A percentile compares a stretch with the other conserved stretches of the same genome.
Conservation (phyloP, 257 asterid genomes). For the Gentiana macrophylla region DNA sequence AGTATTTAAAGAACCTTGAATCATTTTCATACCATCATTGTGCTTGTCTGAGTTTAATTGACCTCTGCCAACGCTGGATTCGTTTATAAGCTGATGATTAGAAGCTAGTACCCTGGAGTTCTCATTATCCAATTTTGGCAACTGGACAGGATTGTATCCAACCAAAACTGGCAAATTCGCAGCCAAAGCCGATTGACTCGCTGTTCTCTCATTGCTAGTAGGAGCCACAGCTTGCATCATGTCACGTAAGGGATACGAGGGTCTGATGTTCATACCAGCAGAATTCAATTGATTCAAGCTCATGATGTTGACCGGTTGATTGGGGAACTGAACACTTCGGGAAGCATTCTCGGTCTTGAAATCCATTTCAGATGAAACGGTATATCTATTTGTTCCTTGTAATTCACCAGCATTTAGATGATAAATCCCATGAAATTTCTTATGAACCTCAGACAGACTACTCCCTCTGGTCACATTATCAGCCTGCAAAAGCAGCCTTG, state of each 20-base stretch:
- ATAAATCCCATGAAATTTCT: conserved; percentile 42
- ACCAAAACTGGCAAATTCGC: conserved; percentile 61
- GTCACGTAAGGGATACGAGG: conserved; percentile 45
- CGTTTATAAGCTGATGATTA: conserved; percentile 51
- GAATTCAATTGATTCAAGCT: conserved; percentile 40
- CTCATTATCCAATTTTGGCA: conserved; percentile 73
- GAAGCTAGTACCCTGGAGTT: conserved; percentile 42
- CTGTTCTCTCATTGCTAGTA: conserved; percentile 42
- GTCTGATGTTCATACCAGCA: conserved; percentile 24
- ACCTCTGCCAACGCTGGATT: conserved; percentile 43
- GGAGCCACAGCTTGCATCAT: conserved; percentile 49
- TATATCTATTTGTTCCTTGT: conserved; percentile 54
- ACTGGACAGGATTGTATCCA: conserved; percentile 65
- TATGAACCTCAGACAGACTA: conserved; percentile 32
- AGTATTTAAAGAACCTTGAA: conserved; percentile 47
- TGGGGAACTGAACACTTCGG: conserved; percentile 33
- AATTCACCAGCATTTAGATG: conserved; percentile 46
- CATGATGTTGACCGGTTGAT: conserved; percentile 37
- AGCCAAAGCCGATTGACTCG: conserved; percentile 36
- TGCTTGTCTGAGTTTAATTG: conserved; percentile 30
- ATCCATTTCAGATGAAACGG: conserved; percentile 70
- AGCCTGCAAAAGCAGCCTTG: conserved; percentile 45
- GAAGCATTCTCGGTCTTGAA: conserved; percentile 35
- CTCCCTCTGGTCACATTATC: conserved; percentile 43
- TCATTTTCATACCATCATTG: conserved; percentile 43